Conservation (phyloP, 2,329 filamentous ascomycete species). For the Hyphodiscus sp. region DNA sequence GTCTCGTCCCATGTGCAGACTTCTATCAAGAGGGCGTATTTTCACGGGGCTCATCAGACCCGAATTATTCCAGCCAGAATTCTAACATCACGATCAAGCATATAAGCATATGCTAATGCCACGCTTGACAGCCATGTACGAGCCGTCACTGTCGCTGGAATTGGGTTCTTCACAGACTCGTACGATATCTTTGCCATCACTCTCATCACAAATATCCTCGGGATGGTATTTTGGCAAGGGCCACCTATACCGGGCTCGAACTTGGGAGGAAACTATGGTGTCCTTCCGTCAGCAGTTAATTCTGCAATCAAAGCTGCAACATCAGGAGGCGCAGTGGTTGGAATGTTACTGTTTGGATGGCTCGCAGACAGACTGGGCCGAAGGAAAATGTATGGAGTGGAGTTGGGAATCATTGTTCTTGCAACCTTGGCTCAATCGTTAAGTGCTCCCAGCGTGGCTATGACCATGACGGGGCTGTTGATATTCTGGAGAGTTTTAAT, state of each 20-base stretch:
- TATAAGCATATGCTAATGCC: neutral
- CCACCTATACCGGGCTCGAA: conserved; percentile 36
- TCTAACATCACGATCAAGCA: neutral
- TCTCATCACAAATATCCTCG: conserved; percentile 63
- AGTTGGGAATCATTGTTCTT: conserved; percentile 65
- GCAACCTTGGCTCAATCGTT: conserved; percentile 63
- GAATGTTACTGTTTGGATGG: conserved; percentile 71
- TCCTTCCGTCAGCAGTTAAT: conserved; percentile 57
- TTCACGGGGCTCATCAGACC: neutral
- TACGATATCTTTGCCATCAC: conserved; percentile 81
- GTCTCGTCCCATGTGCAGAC: neutral
- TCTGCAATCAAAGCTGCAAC: conserved; percentile 79
- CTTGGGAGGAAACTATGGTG: conserved; percentile 43
- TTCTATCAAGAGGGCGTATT: neutral
- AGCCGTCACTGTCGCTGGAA: conserved; percentile 68
- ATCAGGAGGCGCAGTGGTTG: conserved; percentile 70
- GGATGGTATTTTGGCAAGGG: conserved; percentile 67
- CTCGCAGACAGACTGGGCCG: conserved; percentile 71
- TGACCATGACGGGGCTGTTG: conserved; percentile 54
- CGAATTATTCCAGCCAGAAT: neutral
- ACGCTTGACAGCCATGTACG: conserved; percentile 44
- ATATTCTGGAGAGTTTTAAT: conserved; percentile 74
- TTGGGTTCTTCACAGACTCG: conserved; percentile 78
- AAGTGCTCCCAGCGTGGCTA: conserved; percentile 51
- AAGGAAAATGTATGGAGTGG: conserved; percentile 76